Percentiles rank a stretch among this genome's conserved stretches.
Conservation (phyloP, 139 green algal species). For the Chlamydomonas schloesseri region DNA sequence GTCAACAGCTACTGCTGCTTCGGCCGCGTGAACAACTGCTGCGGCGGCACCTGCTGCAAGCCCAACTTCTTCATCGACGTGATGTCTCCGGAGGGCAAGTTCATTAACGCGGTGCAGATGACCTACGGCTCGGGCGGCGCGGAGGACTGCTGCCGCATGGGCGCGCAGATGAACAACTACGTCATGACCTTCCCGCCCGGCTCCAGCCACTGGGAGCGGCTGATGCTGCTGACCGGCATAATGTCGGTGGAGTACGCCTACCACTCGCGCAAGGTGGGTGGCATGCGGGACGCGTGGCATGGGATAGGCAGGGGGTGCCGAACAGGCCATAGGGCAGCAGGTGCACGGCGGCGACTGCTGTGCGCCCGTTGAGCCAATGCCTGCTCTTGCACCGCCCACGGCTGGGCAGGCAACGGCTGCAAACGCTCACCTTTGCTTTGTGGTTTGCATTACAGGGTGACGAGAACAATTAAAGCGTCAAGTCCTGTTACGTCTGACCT, state of each 20-base stretch:
- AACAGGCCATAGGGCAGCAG: too few relatives aligned
- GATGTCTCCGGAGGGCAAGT: slow-evolving; percentile 34
- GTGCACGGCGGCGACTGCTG: too few relatives aligned
- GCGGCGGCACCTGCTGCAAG: slow-evolving; percentile 58
- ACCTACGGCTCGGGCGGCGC: slow-evolving; percentile 26
- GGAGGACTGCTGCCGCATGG: slow-evolving; percentile 18
- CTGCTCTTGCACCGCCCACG: too few relatives aligned
- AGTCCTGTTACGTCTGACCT: too few relatives aligned
- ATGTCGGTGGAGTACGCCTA: slow-evolving; percentile 28
- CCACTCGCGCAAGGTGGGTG: not conserved
- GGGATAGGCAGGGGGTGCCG: too few relatives aligned
- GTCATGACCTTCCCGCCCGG: not conserved
- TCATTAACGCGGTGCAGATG: slow-evolving; percentile 27
- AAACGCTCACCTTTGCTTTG: too few relatives aligned
- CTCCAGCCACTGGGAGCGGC: not conserved
- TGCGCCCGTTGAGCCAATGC: too few relatives aligned
- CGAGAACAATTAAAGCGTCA: too few relatives aligned
- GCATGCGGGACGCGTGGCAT: too few relatives aligned
- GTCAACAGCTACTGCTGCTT: slow-evolving; percentile 44
- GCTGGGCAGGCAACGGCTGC: too few relatives aligned
- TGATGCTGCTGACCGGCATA: slow-evolving; percentile 18
- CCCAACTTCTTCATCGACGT: slow-evolving; percentile 56
- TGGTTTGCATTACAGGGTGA: too few relatives aligned
- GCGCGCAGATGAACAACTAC: slow-evolving; percentile 14
- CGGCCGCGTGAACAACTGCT: slow-evolving; percentile 65